These are phyloP conservation scores for Pleoardoris graminearum DNA, from an alignment of 2,329 filamentous ascomycete species.

Conservation along the genomic window DNA sequence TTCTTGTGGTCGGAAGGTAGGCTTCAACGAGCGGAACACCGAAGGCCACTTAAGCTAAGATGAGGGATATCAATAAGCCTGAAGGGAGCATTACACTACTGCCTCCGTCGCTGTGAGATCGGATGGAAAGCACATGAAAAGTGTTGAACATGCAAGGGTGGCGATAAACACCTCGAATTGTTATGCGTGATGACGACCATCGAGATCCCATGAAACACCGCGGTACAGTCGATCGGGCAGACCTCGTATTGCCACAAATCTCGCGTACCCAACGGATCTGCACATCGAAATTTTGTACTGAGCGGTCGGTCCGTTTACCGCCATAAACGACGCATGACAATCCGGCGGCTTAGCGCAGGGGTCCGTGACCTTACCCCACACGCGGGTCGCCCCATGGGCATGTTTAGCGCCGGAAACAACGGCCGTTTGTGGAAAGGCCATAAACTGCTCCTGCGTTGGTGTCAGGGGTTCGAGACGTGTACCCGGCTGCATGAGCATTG, in stretches of 20 bases:
- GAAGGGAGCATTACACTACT: neutral
- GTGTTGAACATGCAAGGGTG: neutral
- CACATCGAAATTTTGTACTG: neutral
- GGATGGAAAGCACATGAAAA: neutral
- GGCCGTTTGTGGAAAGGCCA: slow-evolving; percentile 1
- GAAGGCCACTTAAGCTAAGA: too few relatives aligned
- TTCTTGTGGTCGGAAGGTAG: too few relatives aligned
- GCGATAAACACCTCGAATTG: neutral
- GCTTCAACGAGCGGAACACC: too few relatives aligned
- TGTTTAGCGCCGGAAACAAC: slow-evolving; percentile 2
- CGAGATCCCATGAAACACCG: neutral
- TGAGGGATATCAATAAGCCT: neutral
- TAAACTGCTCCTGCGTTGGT: neutral
- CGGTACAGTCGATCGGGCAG: neutral
- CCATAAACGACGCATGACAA: too few relatives aligned
- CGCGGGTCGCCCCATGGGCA: neutral
- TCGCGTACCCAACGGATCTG: neutral
- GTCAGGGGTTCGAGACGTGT: too few relatives aligned
- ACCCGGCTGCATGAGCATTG: too few relatives aligned
- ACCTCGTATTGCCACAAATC: neutral
- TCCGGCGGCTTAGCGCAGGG: neutral
- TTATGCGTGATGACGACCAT: neutral
- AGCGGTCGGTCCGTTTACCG: neutral
- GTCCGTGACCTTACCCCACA: slow-evolving; percentile 1
- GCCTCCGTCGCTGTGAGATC: neutral